Percentiles rank a stretch among this genome's conserved stretches.
These are phyloP conservation scores for Penicillium paradoxum DNA, from an alignment of 495 filamentous ascomycete species.

Conservation along the genomic window DNA sequence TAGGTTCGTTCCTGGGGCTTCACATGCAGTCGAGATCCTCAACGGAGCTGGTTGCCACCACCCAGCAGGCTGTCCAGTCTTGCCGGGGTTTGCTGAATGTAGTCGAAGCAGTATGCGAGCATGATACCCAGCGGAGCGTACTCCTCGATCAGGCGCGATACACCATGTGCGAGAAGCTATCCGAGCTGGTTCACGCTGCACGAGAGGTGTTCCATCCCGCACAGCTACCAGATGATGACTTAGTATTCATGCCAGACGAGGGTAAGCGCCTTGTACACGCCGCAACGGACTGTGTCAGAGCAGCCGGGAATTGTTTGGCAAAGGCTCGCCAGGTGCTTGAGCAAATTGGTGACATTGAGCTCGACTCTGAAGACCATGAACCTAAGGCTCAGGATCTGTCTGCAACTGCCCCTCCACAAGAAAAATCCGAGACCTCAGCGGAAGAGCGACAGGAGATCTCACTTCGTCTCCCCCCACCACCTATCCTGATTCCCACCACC, in stretches of 20 bases:
- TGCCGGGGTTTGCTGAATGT: conserved; percentile 72
- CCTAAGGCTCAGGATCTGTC: conserved; percentile 7
- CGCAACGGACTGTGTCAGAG: conserved; percentile 84
- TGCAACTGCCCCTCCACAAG: conserved; percentile 7
- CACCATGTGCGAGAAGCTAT: conserved; percentile 74
- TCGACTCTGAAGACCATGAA: conserved; percentile 56
- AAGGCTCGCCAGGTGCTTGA: conserved; percentile 84
- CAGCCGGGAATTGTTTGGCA: conserved; percentile 83
- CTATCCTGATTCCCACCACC: conserved; percentile 37
- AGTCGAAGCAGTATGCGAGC: conserved; percentile 77
- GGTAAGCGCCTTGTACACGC: conserved; percentile 71
- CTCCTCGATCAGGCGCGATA: conserved; percentile 64
- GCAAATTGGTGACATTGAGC: conserved; percentile 89
- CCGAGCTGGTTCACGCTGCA: conserved; percentile 72
- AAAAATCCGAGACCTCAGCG: conserved; percentile 14
- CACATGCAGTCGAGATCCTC: conserved; percentile 87
- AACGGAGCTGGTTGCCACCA: conserved; percentile 68
- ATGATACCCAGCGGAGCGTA: conserved; percentile 60
- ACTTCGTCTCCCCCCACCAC: conserved; percentile 38
- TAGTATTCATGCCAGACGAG: conserved; percentile 74
- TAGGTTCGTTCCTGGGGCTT: conserved; percentile 88
- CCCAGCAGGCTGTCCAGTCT: conserved; percentile 74
- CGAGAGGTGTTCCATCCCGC: conserved; percentile 66
- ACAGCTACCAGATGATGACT: conserved; percentile 59
- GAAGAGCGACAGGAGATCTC: conserved; percentile 27